phyloP scores from a whole-genome alignment of 2,329 filamentous ascomycete species.

The Trichoderma brevicompactum region DNA sequence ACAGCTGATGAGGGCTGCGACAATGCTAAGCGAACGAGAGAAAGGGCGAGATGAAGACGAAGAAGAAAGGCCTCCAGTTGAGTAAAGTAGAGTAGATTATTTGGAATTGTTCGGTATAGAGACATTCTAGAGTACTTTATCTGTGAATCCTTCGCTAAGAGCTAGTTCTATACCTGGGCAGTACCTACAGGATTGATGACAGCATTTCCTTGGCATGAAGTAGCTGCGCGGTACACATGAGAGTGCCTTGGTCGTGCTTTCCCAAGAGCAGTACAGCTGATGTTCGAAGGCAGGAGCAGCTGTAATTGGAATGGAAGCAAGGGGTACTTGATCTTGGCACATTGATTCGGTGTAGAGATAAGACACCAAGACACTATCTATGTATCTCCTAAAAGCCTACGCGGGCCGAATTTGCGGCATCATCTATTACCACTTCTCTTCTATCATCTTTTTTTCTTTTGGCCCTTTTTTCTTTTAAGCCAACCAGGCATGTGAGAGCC shows the following conservation, averaged over 20 bases:
- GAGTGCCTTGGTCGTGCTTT: background rate
- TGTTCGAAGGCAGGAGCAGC: slow-evolving; percentile 1
- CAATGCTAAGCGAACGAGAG: background rate
- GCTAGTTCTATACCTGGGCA: too few relatives aligned
- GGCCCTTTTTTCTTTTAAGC: background rate
- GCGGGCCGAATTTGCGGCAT: too few relatives aligned
- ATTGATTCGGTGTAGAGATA: background rate
- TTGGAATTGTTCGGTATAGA: background rate
- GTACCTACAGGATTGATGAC: background rate
- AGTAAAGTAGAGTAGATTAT: too few relatives aligned
- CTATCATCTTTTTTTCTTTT: background rate
- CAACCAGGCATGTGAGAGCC: too few relatives aligned
- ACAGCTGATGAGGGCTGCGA: slow-evolving; percentile 10
- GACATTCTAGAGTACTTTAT: background rate
- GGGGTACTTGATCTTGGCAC: background rate
- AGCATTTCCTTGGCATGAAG: background rate
- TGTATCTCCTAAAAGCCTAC: too few relatives aligned
- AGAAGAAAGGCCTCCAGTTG: background rate
- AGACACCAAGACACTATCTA: background rate
- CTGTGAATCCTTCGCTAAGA: too few relatives aligned
- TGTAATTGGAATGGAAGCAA: background rate
- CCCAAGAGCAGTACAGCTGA: background rate
- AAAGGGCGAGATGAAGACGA: background rate
- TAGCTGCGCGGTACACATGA: background rate
- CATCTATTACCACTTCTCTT: too few relatives aligned